Evolutionary conservation across 73 alveolate species (phyloP), one percentile per base, ranked within the genome.

Genomic region (Paramecium caudatum): DNA sequence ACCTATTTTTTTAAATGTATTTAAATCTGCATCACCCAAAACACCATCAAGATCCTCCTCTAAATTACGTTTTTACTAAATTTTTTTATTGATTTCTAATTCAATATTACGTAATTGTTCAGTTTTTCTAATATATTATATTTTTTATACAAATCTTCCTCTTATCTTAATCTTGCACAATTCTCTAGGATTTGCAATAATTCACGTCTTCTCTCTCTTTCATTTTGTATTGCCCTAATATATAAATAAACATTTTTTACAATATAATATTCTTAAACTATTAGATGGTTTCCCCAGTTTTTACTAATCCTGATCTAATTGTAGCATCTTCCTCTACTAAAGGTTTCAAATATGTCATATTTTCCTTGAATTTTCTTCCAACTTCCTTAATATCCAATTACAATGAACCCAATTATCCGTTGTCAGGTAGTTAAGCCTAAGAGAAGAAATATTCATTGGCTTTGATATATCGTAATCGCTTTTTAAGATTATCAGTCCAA

Each of bases 21-120:
- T 78, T 10, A 86, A 39, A 86, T 86, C 93, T 19, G 93, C 93
- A 86, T 86, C 93, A 0, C 93, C 84, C 25, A 86, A 62, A 9
- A 86, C 84, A 3, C 84, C 90, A 86, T 86, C 93, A 23, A 86
- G 36, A 86, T 86, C 93, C 34, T 86, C 93, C 39, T 86, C 93
- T 65, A 86, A 86, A 86, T 86, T 86, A 36, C 80, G 63, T 78
- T 86, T 86, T 68, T 86, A 50, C 21, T 86, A n/a, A 33, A 41
- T 33, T 41, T 65, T 86, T 63, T 86, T 86, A 55, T 70, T 86
- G 15, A 86, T 86, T 63, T 86, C 93, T 55, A 86, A 62, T 62
- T 86, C 93, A 4, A 63, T 41, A 41, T 86, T 86, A n/a, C 93
- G 61, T 32, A 86, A 17, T 27, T 86, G 48, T 41, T 86, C 93